Conservation (phyloP, 805 yeast species). For the Saturnispora saitoi region DNA sequence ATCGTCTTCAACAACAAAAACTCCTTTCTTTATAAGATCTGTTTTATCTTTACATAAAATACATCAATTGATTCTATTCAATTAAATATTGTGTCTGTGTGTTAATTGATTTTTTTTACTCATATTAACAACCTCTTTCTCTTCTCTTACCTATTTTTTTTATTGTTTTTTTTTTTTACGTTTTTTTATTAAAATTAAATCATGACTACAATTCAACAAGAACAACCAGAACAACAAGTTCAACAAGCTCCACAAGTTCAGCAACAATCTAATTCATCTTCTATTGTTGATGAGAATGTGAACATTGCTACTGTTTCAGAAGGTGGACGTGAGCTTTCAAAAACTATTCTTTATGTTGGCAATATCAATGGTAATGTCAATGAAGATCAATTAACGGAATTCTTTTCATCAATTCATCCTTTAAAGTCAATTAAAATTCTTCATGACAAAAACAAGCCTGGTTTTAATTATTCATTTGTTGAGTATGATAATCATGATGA, state of each 20-base stretch:
- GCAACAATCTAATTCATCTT: neutral
- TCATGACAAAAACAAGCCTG: conserved; percentile 64
- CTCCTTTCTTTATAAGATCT: neutral
- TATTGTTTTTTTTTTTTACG: neutral
- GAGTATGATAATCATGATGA: conserved; percentile 52
- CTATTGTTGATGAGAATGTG: conserved; percentile 2
- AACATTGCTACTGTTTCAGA: conserved; percentile 61
- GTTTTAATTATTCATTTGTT: conserved; percentile 76
- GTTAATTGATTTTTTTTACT: neutral
- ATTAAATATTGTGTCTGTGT: neutral
- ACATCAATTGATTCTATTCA: neutral
- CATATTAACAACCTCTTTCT: neutral
- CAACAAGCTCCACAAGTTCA: neutral
- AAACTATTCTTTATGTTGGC: conserved; percentile 69
- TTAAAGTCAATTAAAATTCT: conserved; percentile 61
- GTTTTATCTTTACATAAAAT: neutral
- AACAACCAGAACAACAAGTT: neutral
- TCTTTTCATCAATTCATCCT: conserved; percentile 52
- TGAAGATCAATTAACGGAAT: conserved; percentile 53
- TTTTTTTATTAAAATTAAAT: neutral
- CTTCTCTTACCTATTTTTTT: neutral
- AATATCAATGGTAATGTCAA: conserved; percentile 56
- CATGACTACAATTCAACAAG: conserved; percentile 7
- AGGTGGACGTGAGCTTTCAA: conserved; percentile 77
- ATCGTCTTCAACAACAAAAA: neutral